Percentiles rank a stretch among this genome's conserved stretches.
Evolutionary conservation across 2,329 filamentous ascomycete species (phyloP).

Genomic region (Botryosphaeria agaves): DNA sequence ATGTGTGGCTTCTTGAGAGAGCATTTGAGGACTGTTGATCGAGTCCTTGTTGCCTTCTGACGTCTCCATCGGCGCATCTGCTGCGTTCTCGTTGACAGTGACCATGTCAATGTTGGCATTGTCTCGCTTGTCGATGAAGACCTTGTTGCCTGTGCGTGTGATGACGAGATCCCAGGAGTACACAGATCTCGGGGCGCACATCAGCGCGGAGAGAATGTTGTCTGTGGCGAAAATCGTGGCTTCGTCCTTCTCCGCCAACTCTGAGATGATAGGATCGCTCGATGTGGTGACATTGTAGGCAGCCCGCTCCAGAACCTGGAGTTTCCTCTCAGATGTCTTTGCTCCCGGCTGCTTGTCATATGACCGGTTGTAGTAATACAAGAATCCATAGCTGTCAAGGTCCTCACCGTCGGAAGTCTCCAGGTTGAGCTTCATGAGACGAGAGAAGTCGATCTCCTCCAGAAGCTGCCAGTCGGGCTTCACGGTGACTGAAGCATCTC

Average conservation of each 20-base stretch:
- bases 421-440: conserved; percentile 86
- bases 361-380: conserved; percentile 93
- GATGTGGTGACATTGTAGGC: conserved; percentile 98
- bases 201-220: conserved; percentile 95
- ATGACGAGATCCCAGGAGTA: conserved; percentile 99
- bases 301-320: conserved; percentile 78
- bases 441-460: conserved; percentile 97
- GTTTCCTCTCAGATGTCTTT: conserved; percentile 72
- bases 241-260: conserved; percentile 88
- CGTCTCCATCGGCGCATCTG: conserved; percentile 80
- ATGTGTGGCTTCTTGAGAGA: conserved; percentile 94
- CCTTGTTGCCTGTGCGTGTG: conserved; percentile 80
- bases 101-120: conserved; percentile 92
- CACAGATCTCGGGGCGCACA: conserved; percentile 92
- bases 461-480: conserved; percentile 90
- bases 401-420: conserved; percentile 93
- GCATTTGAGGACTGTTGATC: conserved; percentile 83
- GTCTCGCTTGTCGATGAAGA: conserved; percentile 97
- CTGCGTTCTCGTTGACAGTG: conserved; percentile 97
- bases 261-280: conserved; percentile 90
- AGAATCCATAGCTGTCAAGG: conserved; percentile 86
- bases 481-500: conserved; percentile 90
- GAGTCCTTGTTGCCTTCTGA: conserved; percentile 85
- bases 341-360: conserved; percentile 83
- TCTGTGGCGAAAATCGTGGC: conserved; percentile 95